Percentiles rank a stretch among this genome's conserved stretches.
Evolutionary conservation across 768 basidiomycete species (phyloP).

Genomic region (Amylocystis lapponica): DNA sequence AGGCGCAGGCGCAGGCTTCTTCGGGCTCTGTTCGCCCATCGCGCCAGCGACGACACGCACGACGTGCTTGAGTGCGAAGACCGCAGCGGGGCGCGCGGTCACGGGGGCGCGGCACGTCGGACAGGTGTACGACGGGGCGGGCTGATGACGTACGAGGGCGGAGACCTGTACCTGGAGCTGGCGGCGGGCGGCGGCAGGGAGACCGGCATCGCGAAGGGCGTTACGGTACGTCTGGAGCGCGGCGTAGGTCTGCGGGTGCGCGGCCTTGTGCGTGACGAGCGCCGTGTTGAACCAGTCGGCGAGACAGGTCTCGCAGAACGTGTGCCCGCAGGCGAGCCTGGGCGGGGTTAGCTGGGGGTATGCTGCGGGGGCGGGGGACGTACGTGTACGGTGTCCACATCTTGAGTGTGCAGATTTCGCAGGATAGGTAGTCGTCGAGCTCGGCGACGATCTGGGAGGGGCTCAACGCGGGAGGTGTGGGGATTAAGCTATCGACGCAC

Average conservation of each 20-base stretch:
- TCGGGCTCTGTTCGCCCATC: constrained; percentile 42
- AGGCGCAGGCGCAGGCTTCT: background rate
- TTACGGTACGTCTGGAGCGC: constrained; percentile 4
- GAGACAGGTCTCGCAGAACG: constrained; percentile 60
- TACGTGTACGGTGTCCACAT: constrained; percentile 69
- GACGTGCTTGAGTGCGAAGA: constrained; percentile 55
- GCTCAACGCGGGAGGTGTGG: background rate
- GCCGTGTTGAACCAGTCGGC: constrained; percentile 47
- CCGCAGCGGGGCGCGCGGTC: constrained; percentile 47
- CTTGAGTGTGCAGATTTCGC: constrained; percentile 57
- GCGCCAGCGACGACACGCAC: constrained; percentile 44
- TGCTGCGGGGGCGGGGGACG: constrained; percentile 17
- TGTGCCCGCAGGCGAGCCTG: constrained; percentile 68
- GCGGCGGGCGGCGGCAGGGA: constrained; percentile 2
- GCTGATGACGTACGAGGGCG: constrained; percentile 6
- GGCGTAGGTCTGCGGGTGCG: constrained; percentile 39
- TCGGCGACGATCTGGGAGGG: constrained; percentile 3
- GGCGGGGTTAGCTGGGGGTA: background rate
- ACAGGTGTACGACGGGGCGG: constrained; percentile 55
- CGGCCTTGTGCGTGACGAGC: constrained; percentile 41
- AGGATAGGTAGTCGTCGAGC: constrained; percentile 50
- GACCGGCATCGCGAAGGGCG: constrained; percentile 5
- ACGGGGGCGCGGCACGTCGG: constrained; percentile 58
- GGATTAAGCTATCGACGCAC: background rate
- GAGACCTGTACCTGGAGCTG: constrained; percentile 7